These are phyloP conservation scores for Cardamine occulta DNA, from an alignment of 345 rosid species.

Conservation along the genomic window DNA sequence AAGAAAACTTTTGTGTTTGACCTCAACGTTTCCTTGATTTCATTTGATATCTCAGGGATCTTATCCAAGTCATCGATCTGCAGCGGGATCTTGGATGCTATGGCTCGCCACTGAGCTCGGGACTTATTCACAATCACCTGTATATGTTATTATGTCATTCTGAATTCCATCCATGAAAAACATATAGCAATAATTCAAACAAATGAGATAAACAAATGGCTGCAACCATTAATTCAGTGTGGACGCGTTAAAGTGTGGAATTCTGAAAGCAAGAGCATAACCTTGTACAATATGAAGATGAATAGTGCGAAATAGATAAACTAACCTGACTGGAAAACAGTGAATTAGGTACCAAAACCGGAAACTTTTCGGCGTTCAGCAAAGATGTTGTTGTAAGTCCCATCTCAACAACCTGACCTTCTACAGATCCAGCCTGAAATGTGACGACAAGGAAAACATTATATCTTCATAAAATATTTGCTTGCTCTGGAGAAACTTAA, in stretches of 20 bases:
- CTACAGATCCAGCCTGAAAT: constrained; percentile 83
- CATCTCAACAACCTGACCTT: constrained; percentile 94
- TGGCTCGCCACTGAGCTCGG: constrained; percentile 76
- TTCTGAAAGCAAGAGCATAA: neutral
- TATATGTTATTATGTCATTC: constrained; percentile 11
- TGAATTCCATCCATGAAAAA: neutral
- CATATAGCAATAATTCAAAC: too few relatives aligned
- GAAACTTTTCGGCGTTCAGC: constrained; percentile 79
- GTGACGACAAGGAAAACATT: constrained; percentile 10
- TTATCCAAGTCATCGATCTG: constrained; percentile 68
- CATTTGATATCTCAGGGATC: constrained; percentile 71
- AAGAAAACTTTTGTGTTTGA: constrained; percentile 71
- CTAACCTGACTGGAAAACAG: constrained; percentile 93
- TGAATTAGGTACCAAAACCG: constrained; percentile 89
- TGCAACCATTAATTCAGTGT: neutral
- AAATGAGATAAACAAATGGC: too few relatives aligned
- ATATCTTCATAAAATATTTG: neutral
- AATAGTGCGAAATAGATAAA: neutral
- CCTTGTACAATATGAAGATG: constrained; percentile 3
- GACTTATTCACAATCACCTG: constrained; percentile 93
- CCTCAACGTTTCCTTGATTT: constrained; percentile 65
- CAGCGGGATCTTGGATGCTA: constrained; percentile 68
- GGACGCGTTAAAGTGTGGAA: neutral
- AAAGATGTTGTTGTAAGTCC: constrained; percentile 84
- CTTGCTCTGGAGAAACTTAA: neutral